Conservation (phyloP, 805 yeast species). For the Metschnikowia corniflorae region DNA sequence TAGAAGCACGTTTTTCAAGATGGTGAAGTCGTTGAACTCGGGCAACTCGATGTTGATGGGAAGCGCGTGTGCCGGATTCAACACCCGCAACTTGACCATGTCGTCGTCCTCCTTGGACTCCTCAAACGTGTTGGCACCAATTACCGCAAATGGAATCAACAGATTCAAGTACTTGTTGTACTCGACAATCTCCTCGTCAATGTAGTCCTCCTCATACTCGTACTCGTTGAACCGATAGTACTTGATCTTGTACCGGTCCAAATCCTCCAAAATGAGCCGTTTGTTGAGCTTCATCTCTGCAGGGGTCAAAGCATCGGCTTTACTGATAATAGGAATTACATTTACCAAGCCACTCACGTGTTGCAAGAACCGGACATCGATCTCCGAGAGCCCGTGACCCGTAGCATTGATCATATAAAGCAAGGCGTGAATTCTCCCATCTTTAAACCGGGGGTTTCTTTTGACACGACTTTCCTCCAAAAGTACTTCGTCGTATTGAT, state of each 20-base stretch:
- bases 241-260: slow-evolving; percentile 66
- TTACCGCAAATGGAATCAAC: slow-evolving; percentile 62
- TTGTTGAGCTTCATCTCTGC: slow-evolving; percentile 62
- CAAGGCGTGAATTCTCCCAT: slow-evolving; percentile 71
- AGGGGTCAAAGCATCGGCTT: slow-evolving; percentile 42
- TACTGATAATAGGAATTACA: slow-evolving; percentile 42
- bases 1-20: slow-evolving; percentile 73
- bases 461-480: slow-evolving; percentile 78
- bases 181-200: slow-evolving; percentile 61
- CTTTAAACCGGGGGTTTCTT: slow-evolving; percentile 82
- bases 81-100: slow-evolving; percentile 50
- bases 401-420: slow-evolving; percentile 45
- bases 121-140: slow-evolving; percentile 64
- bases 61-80: slow-evolving; percentile 46
- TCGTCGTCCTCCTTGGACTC: slow-evolving; percentile 36
- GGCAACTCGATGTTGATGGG: slow-evolving; percentile 66
- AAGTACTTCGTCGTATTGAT: slow-evolving; percentile 78
- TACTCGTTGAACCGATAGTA: slow-evolving; percentile 67
- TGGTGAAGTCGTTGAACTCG: slow-evolving; percentile 73
- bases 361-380: slow-evolving; percentile 40
- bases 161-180: slow-evolving; percentile 63
- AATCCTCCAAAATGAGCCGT: slow-evolving; percentile 70
- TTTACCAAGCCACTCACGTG: slow-evolving; percentile 42
- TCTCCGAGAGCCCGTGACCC: slow-evolving; percentile 42
- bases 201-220: slow-evolving; percentile 47